phyloP scores from a whole-genome alignment of 2,329 filamentous ascomycete genomes.

The Aphanocladium album region DNA sequence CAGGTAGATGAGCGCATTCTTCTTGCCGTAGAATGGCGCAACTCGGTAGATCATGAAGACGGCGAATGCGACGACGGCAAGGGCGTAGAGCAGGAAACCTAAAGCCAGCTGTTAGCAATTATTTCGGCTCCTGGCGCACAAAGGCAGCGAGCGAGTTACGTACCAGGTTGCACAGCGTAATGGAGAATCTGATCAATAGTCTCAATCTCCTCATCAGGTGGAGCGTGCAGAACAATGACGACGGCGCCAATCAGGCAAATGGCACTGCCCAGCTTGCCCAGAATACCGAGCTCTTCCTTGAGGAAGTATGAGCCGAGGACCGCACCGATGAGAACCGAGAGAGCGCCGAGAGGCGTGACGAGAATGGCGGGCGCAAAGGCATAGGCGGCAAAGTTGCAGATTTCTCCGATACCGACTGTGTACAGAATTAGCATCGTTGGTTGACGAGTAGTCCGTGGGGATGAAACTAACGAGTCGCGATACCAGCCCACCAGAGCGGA shows the following conservation, averaged over 20 bases:
- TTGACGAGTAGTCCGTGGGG: neutral
- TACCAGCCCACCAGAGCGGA: slow-evolving; percentile 97
- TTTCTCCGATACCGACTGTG: slow-evolving; percentile 82
- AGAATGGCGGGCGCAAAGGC: slow-evolving; percentile 98
- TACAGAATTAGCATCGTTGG: slow-evolving; percentile 18
- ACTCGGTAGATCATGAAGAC: slow-evolving; percentile 95
- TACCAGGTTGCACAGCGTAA: slow-evolving; percentile 89
- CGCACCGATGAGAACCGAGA: slow-evolving; percentile 91
- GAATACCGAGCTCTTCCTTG: slow-evolving; percentile 78
- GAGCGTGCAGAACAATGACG: slow-evolving; percentile 95
- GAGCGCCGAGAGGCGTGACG: slow-evolving; percentile 87
- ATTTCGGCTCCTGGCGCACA: slow-evolving; percentile 12
- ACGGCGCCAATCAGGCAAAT: slow-evolving; percentile 94
- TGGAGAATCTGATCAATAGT: slow-evolving; percentile 88
- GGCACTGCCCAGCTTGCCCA: slow-evolving; percentile 92
- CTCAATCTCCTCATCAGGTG: slow-evolving; percentile 84
- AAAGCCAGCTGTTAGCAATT: slow-evolving; percentile 13
- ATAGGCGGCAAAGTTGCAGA: slow-evolving; percentile 97
- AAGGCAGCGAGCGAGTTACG: neutral
- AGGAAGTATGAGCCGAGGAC: slow-evolving; percentile 94
- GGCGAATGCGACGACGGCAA: slow-evolving; percentile 75
- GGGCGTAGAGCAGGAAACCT: slow-evolving; percentile 89
- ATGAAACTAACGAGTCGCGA: slow-evolving; percentile 68
- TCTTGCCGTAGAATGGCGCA: slow-evolving; percentile 83
- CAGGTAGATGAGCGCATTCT: slow-evolving; percentile 92